These are phyloP conservation scores for Elongisporangium prolatum DNA, from an alignment of 352 stramenopile species.

Conservation along the genomic window DNA sequence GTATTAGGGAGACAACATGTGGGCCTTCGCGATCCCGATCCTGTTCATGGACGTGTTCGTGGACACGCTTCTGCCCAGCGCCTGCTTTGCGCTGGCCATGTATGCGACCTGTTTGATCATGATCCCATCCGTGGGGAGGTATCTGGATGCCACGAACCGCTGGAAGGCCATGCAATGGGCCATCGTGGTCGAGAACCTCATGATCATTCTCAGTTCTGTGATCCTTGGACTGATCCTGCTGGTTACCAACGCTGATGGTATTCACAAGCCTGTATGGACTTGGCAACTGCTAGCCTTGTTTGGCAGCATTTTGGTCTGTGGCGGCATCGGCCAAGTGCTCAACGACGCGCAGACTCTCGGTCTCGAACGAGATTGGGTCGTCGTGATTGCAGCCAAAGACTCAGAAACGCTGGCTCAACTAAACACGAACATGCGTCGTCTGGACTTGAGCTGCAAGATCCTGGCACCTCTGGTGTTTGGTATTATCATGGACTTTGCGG, in stretches of 20 bases:
- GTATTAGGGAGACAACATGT: slow-evolving; percentile 70
- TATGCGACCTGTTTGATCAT: slow-evolving; percentile 70
- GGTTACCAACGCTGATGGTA: slow-evolving; percentile 50
- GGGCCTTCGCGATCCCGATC: slow-evolving; percentile 74
- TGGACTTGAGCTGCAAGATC: slow-evolving; percentile 80
- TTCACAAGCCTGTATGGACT: slow-evolving; percentile 58
- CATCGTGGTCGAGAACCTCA: slow-evolving; percentile 72
- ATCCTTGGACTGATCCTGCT: slow-evolving; percentile 58
- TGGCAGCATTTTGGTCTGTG: slow-evolving; percentile 46
- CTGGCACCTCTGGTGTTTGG: slow-evolving; percentile 68
- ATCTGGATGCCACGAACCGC: slow-evolving; percentile 61
- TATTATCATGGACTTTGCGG: slow-evolving; percentile 79
- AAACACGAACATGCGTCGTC: slow-evolving; percentile 78
- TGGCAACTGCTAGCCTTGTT: slow-evolving; percentile 41
- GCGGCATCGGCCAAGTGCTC: slow-evolving; percentile 65
- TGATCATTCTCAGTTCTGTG: slow-evolving; percentile 64
- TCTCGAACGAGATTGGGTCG: slow-evolving; percentile 85
- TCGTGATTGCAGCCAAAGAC: slow-evolving; percentile 60
- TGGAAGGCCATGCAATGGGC: slow-evolving; percentile 66
- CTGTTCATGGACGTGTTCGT: slow-evolving; percentile 87
- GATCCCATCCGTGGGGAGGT: slow-evolving; percentile 60
- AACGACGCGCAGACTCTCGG: slow-evolving; percentile 74
- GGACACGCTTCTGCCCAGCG: slow-evolving; percentile 72
- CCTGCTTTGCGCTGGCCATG: slow-evolving; percentile 65
- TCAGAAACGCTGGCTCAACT: slow-evolving; percentile 43